Evolutionary conservation across 176 grass and related monocot species (phyloP), one percentile per base, ranked within the genome.

Genomic region (Tuctoria greenei): DNA sequence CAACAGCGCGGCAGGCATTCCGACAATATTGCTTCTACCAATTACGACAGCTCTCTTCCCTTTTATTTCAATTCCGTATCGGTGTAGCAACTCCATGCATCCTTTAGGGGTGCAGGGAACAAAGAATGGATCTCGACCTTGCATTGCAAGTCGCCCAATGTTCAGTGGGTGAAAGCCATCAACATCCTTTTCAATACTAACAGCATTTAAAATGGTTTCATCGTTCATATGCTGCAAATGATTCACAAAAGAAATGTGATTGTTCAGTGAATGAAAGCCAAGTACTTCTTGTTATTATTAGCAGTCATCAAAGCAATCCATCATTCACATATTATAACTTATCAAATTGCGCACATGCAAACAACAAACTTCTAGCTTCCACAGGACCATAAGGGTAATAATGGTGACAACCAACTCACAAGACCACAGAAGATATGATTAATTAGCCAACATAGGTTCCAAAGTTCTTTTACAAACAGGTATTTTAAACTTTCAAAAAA

Each of bases 101-200:
- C 95, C 89, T 88, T 94, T 98, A n/a, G 95, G 95, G 35, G 95
- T 98, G 85, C 95, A 98, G 41, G 95, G 91, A 71, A 95, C 87
- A 89, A 94, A 98, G 54, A 92, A 86, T 0, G 95, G 89, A 40
- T 99, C 80, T 38, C 95, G 64, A 26, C 95, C 91, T 89, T 99
- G 95, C 95, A 99, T 99, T 37, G 91, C 89, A 73, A 99, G 91
- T 40, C 89, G 85, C 34, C 95, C 95, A 63, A 99, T 99, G 76
- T 98, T 98, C 62, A 98, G 81, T 6, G 95, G 95, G 83, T 99
- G 91, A 67, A 99, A 99, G 76, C 91, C 89, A 84, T 95, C 95
- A 11, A 99, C 85, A 16, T 99, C 91, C 72, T 95, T 98, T 43
- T 99, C 80, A 62, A 95, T 92, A 72, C 81, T 88, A 35, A 95